These are phyloP conservation scores for Colletotrichum cordylinicola DNA, from an alignment of 2,329 filamentous ascomycete species.

Conservation along the genomic window DNA sequence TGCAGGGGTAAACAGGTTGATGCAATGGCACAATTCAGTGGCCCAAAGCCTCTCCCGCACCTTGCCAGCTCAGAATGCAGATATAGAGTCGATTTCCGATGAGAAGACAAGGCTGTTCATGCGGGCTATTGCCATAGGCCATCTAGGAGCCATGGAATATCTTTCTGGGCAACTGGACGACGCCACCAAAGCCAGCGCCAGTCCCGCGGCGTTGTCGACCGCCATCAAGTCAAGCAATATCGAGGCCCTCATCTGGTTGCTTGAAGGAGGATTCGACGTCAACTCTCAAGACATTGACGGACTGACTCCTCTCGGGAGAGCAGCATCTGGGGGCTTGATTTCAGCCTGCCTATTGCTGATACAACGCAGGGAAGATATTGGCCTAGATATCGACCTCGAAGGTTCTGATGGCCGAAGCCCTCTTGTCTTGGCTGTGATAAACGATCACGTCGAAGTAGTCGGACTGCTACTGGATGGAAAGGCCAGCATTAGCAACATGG, in stretches of 20 bases:
- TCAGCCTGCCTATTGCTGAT: not conserved
- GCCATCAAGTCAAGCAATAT: not conserved
- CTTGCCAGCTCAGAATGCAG: not conserved
- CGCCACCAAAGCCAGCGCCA: not conserved
- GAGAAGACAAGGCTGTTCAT: not conserved
- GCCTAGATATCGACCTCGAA: not conserved
- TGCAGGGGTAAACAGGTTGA: not conserved
- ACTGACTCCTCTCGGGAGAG: not conserved
- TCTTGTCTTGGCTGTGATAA: not conserved
- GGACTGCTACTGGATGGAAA: not conserved
- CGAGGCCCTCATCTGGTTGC: not conserved
- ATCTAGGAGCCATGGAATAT: not conserved
- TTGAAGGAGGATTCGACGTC: not conserved
- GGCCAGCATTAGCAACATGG: not conserved
- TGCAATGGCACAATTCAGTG: not conserved
- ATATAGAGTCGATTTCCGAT: rapidly evolving
- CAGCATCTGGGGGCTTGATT: rapidly evolving
- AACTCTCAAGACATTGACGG: not conserved
- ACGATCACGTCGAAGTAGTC: not conserved
- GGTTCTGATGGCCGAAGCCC: not conserved
- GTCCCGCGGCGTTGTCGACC: not conserved
- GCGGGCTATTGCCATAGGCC: not conserved
- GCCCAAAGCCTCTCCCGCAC: rapidly evolving
- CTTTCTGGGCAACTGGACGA: not conserved
- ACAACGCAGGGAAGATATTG: not conserved